phyloP scores from a whole-genome alignment of 495 filamentous ascomycete genomes.

The Neurospora hispaniola region DNA sequence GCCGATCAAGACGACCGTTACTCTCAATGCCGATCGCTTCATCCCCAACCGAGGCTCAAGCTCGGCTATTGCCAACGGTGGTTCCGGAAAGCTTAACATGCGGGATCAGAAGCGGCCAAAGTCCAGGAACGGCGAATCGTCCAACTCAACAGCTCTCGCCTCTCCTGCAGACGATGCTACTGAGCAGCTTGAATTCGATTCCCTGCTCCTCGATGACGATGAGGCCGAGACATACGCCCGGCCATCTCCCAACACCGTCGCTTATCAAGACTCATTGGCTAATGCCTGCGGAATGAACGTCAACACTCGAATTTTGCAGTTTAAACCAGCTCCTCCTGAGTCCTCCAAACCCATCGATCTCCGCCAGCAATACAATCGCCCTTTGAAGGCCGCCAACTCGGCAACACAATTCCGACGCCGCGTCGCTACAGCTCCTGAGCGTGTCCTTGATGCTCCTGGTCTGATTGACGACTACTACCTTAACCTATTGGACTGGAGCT shows the following conservation, averaged over 20 bases:
- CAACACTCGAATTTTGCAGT: slow-evolving; percentile 93
- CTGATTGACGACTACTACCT: slow-evolving; percentile 98
- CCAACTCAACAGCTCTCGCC: slow-evolving; percentile 50
- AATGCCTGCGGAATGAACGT: slow-evolving; percentile 85
- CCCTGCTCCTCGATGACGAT: slow-evolving; percentile 42
- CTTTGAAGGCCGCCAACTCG: slow-evolving; percentile 64
- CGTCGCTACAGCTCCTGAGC: slow-evolving; percentile 87
- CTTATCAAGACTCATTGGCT: slow-evolving; percentile 87
- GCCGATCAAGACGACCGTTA: slow-evolving; percentile 67
- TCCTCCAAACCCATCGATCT: slow-evolving; percentile 97
- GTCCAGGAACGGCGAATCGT: slow-evolving; percentile 54
- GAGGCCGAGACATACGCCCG: slow-evolving; percentile 52
- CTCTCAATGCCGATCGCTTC: slow-evolving; percentile 85
- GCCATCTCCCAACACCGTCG: slow-evolving; percentile 73
- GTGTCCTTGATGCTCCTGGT: slow-evolving; percentile 93
- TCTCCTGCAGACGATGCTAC: slow-evolving; percentile 67
- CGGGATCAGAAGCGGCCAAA: slow-evolving; percentile 57
- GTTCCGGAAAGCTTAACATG: slow-evolving; percentile 66
- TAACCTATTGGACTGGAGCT: slow-evolving; percentile 96
- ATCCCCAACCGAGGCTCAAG: slow-evolving; percentile 87
- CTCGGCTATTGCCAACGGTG: slow-evolving; percentile 73
- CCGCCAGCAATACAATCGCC: slow-evolving; percentile 94
- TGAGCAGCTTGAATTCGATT: slow-evolving; percentile 19
- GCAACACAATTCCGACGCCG: slow-evolving; percentile 81
- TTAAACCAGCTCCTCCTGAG: slow-evolving; percentile 94